These are phyloP conservation scores for Malassezia brasiliensis DNA, from an alignment of 1,284 basidiomycete genomes.

Conservation along the genomic window DNA sequence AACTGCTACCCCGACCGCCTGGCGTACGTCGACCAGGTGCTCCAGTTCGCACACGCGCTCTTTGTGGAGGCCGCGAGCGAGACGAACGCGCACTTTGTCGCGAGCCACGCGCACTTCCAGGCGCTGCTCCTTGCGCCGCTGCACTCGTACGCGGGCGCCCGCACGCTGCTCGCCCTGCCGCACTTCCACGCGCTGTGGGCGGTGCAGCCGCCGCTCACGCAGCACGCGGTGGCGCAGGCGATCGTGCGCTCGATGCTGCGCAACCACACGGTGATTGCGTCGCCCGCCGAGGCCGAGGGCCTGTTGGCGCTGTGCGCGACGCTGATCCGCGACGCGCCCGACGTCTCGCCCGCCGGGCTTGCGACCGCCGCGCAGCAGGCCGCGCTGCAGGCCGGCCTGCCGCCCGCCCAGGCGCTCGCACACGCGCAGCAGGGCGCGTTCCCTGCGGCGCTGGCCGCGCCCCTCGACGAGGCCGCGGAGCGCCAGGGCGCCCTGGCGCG, in stretches of 20 bases:
- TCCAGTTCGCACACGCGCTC: slow-evolving; percentile 40
- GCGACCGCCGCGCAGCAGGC: slow-evolving; percentile 20
- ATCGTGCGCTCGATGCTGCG: slow-evolving; percentile 41
- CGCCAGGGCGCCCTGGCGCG: slow-evolving; percentile 45
- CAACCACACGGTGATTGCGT: slow-evolving; percentile 40
- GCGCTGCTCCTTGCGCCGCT: slow-evolving; percentile 41
- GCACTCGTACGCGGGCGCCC: slow-evolving; percentile 36
- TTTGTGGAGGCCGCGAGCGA: slow-evolving; percentile 12
- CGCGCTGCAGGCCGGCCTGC: slow-evolving; percentile 14
- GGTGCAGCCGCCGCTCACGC: slow-evolving; percentile 36
- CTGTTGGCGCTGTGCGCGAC: slow-evolving; percentile 39
- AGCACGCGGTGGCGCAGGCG: slow-evolving; percentile 42
- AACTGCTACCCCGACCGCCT: slow-evolving; percentile 47
- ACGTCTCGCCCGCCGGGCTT: slow-evolving; percentile 18
- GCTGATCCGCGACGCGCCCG: slow-evolving; percentile 38
- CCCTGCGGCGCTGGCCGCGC: not conserved
- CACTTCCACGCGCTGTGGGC: slow-evolving; percentile 35
- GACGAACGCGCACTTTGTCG: slow-evolving; percentile 29
- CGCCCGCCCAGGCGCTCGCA: slow-evolving; percentile 4
- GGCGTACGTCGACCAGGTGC: slow-evolving; percentile 47
- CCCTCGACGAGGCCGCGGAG: slow-evolving; percentile 42
- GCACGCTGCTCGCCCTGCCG: slow-evolving; percentile 42
- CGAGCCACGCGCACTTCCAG: slow-evolving; percentile 33
- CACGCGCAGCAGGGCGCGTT: not conserved
- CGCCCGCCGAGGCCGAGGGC: slow-evolving; percentile 45